Conservation (phyloP, 768 basidiomycete species). For the Suillus occidentalis region DNA sequence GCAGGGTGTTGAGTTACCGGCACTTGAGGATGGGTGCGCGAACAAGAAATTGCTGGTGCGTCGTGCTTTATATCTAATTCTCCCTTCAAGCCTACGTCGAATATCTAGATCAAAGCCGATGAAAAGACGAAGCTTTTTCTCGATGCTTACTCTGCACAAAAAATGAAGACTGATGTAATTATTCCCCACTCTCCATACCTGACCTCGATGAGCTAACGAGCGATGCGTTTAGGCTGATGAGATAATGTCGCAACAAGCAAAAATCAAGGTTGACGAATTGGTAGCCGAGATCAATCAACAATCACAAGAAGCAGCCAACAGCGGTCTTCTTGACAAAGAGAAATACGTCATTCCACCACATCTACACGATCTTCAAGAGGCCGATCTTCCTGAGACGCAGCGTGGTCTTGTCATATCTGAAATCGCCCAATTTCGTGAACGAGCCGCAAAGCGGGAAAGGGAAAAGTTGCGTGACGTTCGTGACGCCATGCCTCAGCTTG, state of each 20-base stretch:
- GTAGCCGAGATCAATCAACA: slow-evolving; percentile 70
- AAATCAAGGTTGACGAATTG: slow-evolving; percentile 60
- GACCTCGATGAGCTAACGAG: not conserved
- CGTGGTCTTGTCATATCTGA: slow-evolving; percentile 94
- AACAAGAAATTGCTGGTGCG: slow-evolving; percentile 72
- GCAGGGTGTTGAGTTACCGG: slow-evolving; percentile 63
- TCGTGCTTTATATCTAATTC: slow-evolving; percentile 20
- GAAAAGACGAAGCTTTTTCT: slow-evolving; percentile 90
- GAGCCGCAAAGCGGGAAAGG: slow-evolving; percentile 86
- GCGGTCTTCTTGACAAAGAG: slow-evolving; percentile 76
- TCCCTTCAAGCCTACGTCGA: slow-evolving; percentile 41
- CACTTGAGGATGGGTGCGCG: slow-evolving; percentile 56
- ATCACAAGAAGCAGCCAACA: slow-evolving; percentile 74
- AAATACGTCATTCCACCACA: slow-evolving; percentile 94
- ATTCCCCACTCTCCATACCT: not conserved
- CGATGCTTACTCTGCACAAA: slow-evolving; percentile 79
- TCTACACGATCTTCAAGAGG: slow-evolving; percentile 93
- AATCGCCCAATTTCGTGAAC: slow-evolving; percentile 94
- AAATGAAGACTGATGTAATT: slow-evolving; percentile 81
- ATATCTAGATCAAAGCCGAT: slow-evolving; percentile 86
- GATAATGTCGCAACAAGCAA: slow-evolving; percentile 57
- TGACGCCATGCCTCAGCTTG: slow-evolving; percentile 48
- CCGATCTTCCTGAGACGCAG: slow-evolving; percentile 91
- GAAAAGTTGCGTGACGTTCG: slow-evolving; percentile 84
- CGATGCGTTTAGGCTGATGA: slow-evolving; percentile 62